phyloP scores from a whole-genome alignment of 2,329 filamentous ascomycete species.

The Paracamarosporium sp. region DNA sequence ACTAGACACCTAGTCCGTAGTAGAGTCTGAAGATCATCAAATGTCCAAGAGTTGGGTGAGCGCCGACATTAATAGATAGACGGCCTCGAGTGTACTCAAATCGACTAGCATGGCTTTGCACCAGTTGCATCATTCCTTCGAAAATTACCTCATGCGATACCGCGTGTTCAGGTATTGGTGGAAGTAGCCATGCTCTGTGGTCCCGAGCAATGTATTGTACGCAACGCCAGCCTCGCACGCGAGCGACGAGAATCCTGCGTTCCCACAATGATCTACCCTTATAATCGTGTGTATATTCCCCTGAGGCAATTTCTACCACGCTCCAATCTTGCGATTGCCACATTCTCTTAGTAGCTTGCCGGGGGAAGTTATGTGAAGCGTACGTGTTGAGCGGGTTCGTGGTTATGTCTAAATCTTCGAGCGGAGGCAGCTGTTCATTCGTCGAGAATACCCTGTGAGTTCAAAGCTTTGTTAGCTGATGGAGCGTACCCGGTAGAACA shows the following conservation, averaged over 20 bases:
- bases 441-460: not conserved
- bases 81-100: not conserved
- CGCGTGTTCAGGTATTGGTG: not conserved
- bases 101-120: constrained; percentile 6
- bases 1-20: not conserved
- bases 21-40: not conserved
- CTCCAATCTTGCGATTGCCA: not conserved
- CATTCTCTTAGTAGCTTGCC: not conserved
- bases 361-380: not conserved
- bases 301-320: not conserved
- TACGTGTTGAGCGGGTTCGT: not conserved
- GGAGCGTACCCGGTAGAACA: not conserved
- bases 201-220: too few species aligned
- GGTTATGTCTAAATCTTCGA: not conserved
- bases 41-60: not conserved
- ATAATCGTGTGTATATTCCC: not conserved
- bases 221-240: not conserved
- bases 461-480: not conserved
- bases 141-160: not conserved
- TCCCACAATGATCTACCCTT: not conserved
- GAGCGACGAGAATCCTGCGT: not conserved
- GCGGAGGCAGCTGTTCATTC: not conserved
- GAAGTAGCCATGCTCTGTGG: not conserved
- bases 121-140: constrained; percentile 11
- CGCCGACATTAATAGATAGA: not conserved